phyloP scores from a whole-genome alignment of 1,139 yeast genomes.

The Geotrichum macrosporum region DNA sequence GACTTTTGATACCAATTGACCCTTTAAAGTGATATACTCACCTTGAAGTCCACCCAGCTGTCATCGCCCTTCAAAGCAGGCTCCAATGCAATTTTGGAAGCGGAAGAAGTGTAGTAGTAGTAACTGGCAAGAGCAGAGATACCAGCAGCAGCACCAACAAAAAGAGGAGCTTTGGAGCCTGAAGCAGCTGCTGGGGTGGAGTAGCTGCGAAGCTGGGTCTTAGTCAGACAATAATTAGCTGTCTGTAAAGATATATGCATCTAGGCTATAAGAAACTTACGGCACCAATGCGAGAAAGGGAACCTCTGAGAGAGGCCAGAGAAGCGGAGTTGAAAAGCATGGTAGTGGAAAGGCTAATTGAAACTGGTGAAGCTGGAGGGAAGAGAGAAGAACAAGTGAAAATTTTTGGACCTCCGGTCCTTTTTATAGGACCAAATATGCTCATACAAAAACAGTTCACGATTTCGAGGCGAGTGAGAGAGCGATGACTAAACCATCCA shows the following conservation, averaged over 20 bases:
- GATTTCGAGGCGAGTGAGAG: too few species aligned
- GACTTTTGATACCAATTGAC: too few species aligned
- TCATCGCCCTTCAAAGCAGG: constrained; percentile 17
- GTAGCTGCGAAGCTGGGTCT: neutral
- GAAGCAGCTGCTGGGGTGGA: neutral
- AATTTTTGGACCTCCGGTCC: too few species aligned
- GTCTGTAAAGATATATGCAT: neutral
- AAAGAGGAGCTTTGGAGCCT: neutral
- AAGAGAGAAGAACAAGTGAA: too few species aligned
- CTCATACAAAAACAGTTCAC: too few species aligned
- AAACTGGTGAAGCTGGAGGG: too few species aligned
- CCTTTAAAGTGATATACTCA: neutral
- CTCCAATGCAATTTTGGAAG: constrained; percentile 13
- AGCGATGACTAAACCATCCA: too few species aligned
- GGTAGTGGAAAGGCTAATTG: too few species aligned
- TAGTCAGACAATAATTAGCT: neutral
- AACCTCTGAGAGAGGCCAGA: neutral
- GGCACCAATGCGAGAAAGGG: constrained; percentile 2
- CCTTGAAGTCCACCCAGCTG: constrained; percentile 19
- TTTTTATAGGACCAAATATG: too few species aligned
- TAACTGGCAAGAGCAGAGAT: constrained; percentile 3
- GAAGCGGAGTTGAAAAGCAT: constrained; percentile 2
- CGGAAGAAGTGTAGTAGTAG: constrained; percentile 8
- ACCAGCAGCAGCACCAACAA: constrained; percentile 4
- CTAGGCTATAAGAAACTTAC: constrained; percentile 6